phyloP scores from a whole-genome alignment of 1,139 yeast species.

The Yarrowia galli region DNA sequence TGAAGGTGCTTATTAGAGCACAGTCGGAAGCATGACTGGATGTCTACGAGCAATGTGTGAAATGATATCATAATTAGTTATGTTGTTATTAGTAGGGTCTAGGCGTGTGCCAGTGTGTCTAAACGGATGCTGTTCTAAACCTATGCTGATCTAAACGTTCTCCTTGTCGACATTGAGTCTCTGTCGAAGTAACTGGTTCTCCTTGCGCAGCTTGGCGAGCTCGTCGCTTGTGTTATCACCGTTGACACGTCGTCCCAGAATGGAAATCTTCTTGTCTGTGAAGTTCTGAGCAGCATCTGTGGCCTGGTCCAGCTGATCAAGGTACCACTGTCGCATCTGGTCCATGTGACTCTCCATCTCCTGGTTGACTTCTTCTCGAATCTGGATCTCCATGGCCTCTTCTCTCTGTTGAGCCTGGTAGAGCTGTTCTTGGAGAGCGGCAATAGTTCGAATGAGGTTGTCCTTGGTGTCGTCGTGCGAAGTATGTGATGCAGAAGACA shows the following conservation, averaged over 20 bases:
- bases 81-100: constrained; percentile 9
- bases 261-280: constrained; percentile 44
- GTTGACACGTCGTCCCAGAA: constrained; percentile 35
- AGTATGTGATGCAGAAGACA: constrained; percentile 20
- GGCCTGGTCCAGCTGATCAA: constrained; percentile 46
- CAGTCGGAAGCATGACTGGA: too few species aligned
- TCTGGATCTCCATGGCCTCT: constrained; percentile 47
- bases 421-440: constrained; percentile 46
- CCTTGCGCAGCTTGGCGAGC: constrained; percentile 17
- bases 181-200: constrained; percentile 22
- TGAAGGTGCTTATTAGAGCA: too few species aligned
- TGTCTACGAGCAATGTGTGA: too few species aligned
- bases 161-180: constrained; percentile 13
- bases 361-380: constrained; percentile 50
- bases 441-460: constrained; percentile 41
- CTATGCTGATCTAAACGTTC: neutral
- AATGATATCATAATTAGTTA: constrained; percentile 17
- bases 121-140: neutral
- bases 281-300: constrained; percentile 44
- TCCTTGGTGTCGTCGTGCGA: constrained; percentile 28
- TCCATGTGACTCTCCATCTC: constrained; percentile 50
- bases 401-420: constrained; percentile 43
- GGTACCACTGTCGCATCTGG: constrained; percentile 46
- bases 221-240: constrained; percentile 10
- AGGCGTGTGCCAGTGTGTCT: neutral